Evolutionary conservation across 2,329 filamentous ascomycete genomes (phyloP).

Genomic region (Aspergillus eucalypticola): DNA sequence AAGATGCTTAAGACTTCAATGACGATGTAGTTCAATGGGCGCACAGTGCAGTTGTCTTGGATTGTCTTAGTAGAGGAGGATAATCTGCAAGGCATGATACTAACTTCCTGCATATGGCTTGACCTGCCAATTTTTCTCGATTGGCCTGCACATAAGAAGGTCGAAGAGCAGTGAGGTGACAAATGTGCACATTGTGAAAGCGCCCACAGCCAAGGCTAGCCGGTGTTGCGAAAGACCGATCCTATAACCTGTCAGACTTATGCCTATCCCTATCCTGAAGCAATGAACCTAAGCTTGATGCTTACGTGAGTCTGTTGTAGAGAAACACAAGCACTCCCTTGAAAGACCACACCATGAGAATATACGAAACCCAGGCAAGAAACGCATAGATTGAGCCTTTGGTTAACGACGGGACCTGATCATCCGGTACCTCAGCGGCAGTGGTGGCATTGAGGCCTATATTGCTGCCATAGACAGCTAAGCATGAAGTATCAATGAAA

Average conservation of each 20-base stretch:
- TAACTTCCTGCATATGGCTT: slow-evolving; percentile 22
- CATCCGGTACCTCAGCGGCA: slow-evolving; percentile 16
- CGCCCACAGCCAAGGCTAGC: slow-evolving; percentile 9
- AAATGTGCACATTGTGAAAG: slow-evolving; percentile 12
- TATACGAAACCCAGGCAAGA: slow-evolving; percentile 22
- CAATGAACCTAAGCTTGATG: neutral
- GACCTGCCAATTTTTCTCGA: slow-evolving; percentile 20
- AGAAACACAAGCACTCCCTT: slow-evolving; percentile 21
- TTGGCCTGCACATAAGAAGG: slow-evolving; percentile 16
- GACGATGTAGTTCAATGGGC: slow-evolving; percentile 18
- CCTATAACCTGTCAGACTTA: slow-evolving; percentile 1
- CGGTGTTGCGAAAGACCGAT: slow-evolving; percentile 22
- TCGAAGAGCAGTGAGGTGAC: slow-evolving; percentile 17
- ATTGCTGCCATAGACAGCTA: slow-evolving; percentile 17
- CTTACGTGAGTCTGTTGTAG: slow-evolving; percentile 22
- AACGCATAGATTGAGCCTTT: slow-evolving; percentile 19
- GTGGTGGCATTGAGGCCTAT: slow-evolving; percentile 15
- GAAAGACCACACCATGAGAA: slow-evolving; percentile 21
- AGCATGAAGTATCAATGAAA: neutral
- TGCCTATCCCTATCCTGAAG: no score
- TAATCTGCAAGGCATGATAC: neutral
- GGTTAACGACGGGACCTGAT: neutral
- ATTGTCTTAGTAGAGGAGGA: neutral
- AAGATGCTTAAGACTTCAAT: slow-evolving; percentile 21
- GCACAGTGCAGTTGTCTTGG: slow-evolving; percentile 21